Conservation (phyloP, 2,329 filamentous ascomycete genomes). For the Monosporascus sp. region DNA sequence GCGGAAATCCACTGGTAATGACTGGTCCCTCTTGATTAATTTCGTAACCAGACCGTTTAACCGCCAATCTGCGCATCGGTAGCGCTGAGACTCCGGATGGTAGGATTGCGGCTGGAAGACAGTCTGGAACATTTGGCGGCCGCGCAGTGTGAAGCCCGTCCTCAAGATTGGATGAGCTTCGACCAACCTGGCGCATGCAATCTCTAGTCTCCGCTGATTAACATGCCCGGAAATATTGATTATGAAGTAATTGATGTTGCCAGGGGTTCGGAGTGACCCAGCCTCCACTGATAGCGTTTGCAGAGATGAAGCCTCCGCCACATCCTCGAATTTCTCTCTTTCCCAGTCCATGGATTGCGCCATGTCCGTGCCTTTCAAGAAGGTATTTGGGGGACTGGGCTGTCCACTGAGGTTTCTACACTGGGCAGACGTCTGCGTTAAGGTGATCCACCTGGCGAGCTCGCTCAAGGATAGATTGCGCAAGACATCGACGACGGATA, state of each 20-base stretch:
- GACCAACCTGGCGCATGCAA: slow-evolving; percentile 39
- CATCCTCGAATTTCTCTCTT: slow-evolving; percentile 38
- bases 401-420: slow-evolving; percentile 3
- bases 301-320: slow-evolving; percentile 42
- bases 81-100: slow-evolving; percentile 37
- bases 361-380: slow-evolving; percentile 36
- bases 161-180: slow-evolving; percentile 47
- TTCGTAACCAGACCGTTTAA: slow-evolving; percentile 35
- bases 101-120: slow-evolving; percentile 33
- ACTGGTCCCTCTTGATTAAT: slow-evolving; percentile 38
- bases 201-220: slow-evolving; percentile 37
- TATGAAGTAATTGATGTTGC: slow-evolving; percentile 42
- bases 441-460: slow-evolving; percentile 32
- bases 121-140: slow-evolving; percentile 43
- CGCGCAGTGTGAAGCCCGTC: slow-evolving; percentile 46
- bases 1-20: slow-evolving; percentile 33
- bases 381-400: slow-evolving; percentile 23
- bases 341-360: slow-evolving; percentile 37
- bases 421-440: slow-evolving; percentile 14
- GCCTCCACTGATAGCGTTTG: slow-evolving; percentile 46
- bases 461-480: slow-evolving; percentile 37
- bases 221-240: slow-evolving; percentile 43
- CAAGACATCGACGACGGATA: slow-evolving; percentile 40
- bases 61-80: slow-evolving; percentile 35
- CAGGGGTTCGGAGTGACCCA: slow-evolving; percentile 37